Evolutionary conservation across 306 rosid species (phyloP), one percentile per base, ranked within the genome.

Genomic region (Clitoria ternatea): DNA sequence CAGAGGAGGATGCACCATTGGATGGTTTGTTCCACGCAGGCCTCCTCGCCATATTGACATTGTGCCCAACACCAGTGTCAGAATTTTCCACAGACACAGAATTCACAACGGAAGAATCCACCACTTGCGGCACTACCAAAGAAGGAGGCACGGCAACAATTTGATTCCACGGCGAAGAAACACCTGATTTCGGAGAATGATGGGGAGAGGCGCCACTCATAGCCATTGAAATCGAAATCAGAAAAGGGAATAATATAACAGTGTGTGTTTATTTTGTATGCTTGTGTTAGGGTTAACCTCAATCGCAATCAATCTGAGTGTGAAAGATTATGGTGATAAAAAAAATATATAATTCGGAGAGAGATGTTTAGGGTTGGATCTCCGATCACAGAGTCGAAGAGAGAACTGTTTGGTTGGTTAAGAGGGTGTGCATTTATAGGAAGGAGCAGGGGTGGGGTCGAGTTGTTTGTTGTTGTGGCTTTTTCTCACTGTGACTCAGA

Each of bases 21-120:
- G 92, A 84, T 4, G 96, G 96, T 79, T 80, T 94, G 55, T 82
- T 94, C 99, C 97, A 94, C 30, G 70, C 99, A 0, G 82, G 82
- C 86, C 82, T 82, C 91, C 83, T 87, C 30, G 85, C 96, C 1
- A 52, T 86, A 77, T 86, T 83, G 81, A 79, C 85, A 61, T 76
- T 70, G 24, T 56, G 36, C 12, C 79, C 84, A 29, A 10, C 43
- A 2, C 56, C 74, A 49, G 66, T 61, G 39, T 87, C 89, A 1
- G 75, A 44, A 60, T 92, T 89, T 8, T 82, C 98, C 29, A 10
- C 44, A 30, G 9, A 67, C 5, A 44, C 11, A 0, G 49, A 42
- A 66, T 30, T 33, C 2, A 10, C n/a, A 48, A 17, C n/a, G 65
- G 68, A 6, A 1, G 85, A 68, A 57, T 84, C 85, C 7, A 48